Percentiles rank a stretch among this genome's conserved stretches.
These are phyloP conservation scores for Yamadazyma endophytica DNA, from an alignment of 805 yeast genomes.

Conservation along the genomic window DNA sequence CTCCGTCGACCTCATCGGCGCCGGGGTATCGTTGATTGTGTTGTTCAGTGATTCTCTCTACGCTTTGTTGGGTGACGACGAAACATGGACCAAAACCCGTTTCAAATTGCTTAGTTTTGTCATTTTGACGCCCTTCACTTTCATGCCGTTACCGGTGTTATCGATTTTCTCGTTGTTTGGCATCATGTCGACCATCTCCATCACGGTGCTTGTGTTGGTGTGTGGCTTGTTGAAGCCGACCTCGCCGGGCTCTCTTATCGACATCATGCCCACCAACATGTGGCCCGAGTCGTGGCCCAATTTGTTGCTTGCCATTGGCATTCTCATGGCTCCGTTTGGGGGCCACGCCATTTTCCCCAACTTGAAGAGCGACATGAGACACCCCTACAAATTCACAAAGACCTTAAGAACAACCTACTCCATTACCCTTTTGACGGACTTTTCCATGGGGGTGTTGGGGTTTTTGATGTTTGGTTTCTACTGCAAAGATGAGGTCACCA, in stretches of 20 bases:
- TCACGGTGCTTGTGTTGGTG: conserved; percentile 52
- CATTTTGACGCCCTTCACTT: conserved; percentile 75
- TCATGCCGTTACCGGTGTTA: conserved; percentile 69
- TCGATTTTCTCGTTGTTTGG: conserved; percentile 40
- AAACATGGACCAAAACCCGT: conserved; percentile 35
- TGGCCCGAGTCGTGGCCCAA: conserved; percentile 56
- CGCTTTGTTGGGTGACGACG: conserved; percentile 48
- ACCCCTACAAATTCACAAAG: conserved; percentile 52
- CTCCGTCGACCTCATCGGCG: conserved; percentile 73
- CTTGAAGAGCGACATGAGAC: conserved; percentile 69
- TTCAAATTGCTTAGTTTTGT: conserved; percentile 69
- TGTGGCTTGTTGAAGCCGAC: conserved; percentile 60
- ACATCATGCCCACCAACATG: conserved; percentile 60
- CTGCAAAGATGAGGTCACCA: conserved; percentile 51
- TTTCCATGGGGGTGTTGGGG: conserved; percentile 62
- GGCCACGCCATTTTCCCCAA: conserved; percentile 85
- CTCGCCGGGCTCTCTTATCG: conserved; percentile 71
- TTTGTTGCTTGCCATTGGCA: conserved; percentile 58
- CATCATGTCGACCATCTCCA: conserved; percentile 35
- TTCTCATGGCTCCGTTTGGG: conserved; percentile 75
- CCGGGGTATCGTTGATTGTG: conserved; percentile 77
- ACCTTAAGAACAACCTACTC: conserved; percentile 57
- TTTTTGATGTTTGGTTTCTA: conserved; percentile 54
- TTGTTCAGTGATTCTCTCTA: conserved; percentile 81
- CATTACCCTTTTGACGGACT: conserved; percentile 57